Base-by-base conservation (phyloP, 208 protist species). In the Wallacemonas sp. region DNA sequence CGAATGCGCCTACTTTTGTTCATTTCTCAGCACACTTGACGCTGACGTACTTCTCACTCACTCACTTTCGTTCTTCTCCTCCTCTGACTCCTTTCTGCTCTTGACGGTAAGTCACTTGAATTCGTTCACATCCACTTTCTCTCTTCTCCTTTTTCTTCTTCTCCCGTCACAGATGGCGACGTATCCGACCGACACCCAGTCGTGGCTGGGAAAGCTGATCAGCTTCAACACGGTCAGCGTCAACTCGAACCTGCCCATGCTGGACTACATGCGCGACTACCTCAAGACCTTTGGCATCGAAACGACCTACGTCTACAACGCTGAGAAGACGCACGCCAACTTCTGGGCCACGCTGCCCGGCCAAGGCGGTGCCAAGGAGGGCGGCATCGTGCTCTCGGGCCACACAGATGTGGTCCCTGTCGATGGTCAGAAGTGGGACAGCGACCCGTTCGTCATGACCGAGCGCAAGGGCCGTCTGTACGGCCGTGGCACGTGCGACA, bases 381-480 rank as follows among this genome's bases (percentile, higher is more conserved):
- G 81, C 68, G 74, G 85, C 56, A 72, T 87, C 47, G 72, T 83
- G 38, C 29, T 85, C 19, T 80, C 65, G 16, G 85, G 81, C 19
- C 76, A 87, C 70, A 88, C 72, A 4, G 81, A 92, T 52, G 81
- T 92, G 32, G 85, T 92, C 58, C 80, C 85, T n/a, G 81, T 88
- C 57, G 73, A 77, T 33, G 85, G 80, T 33, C 85, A 92, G 75
- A 61, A 75, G 80, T 88, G 85, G 76, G 67, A 79, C 69, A 78
- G 36, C 46, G 81, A 86, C 65, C 74, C 85, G 12, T 87, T 91
- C 38, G 62, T 55, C 30, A 32, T 87, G 60, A 76, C 68, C 6
- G 84, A 90, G 65, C 58, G 34, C 54, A 72, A 77, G 23, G 80
- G 70, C 52, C 81, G 76, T 43, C 52, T 85, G 41, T 90, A 82